Evolutionary conservation across 306 rosid genomes (phyloP), one percentile per base, ranked within the genome.

Genomic region (Comarum palustre): DNA sequence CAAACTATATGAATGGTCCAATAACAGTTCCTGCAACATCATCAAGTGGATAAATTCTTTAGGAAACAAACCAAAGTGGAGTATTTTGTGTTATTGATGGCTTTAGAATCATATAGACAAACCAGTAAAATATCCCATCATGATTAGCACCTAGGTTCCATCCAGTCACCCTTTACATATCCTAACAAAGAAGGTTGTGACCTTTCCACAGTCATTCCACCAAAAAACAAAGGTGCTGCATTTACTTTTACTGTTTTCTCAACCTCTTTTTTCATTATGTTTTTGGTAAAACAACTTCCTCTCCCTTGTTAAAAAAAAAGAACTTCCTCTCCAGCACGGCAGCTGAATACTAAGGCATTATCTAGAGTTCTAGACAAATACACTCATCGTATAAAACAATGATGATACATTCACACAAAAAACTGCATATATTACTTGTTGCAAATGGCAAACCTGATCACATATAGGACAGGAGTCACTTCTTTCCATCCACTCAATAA

Each of bases 401-500:
- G 54, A 25, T 38, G 41, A 58, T 27, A 59, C 13, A 59, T 58
- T n/a, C 9, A 42, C 57, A 8, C 2, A 6, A 24, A 9, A 20
- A 43, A 57, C 22, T 14, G 31, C 29, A 58, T 45, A 75, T 70
- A 69, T 57, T 58, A 73, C 59, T 32, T 63, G 43, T 74, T 66
- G 46, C 42, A 64, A 72, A 62, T 69, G 66, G 55, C 75, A 71
- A 71, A 86, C 89, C 94, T 87, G 79, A 81, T 92, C 89, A 25
- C 96, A 90, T 70, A 90, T 81, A 12, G 96, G 96, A 82, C 96
- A 90, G 41, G 86, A 71, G 47, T 85, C 89, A 59, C 94, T 85
- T 86, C 90, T 82, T 85, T 84, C 90, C 87, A 84, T 82, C 96
- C 96, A 90, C 77, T 90, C 91, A 61, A 90, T 90, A 83, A 90